Evolutionary conservation across 2,329 filamentous ascomycete genomes (phyloP), one percentile per base, ranked within the genome.

Genomic region (Cladosporium sp.): DNA sequence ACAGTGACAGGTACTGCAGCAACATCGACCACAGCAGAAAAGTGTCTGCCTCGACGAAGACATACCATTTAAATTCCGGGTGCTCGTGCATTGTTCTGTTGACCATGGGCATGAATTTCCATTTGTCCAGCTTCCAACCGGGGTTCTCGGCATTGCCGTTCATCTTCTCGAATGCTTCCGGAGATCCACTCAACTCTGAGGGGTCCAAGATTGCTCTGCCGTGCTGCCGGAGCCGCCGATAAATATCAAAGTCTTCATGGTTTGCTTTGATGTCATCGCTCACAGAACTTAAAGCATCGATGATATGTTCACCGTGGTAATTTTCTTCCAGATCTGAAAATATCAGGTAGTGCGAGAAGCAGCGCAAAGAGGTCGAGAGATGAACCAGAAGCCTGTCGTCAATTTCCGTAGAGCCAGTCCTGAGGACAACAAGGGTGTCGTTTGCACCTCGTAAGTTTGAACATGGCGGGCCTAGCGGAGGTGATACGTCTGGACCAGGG

Each of bases 1-100:
- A 81, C 23, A 80, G 76, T 21, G 77, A 76, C 25, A 88, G 78
- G 83, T 84, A 88, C 28, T 79, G 75, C 16, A 86, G 70, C 49
- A 87, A 68, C 30, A 83, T 85, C 39, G 79, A 76, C 78, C 85
- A 84, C 10, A 85, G 76, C 46, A 87, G 73, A 68, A 85, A 87
- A 0, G 85, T 86, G 71, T 88, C 86, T 0, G 84, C 81, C 68
- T 87, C 85, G 56, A 86, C 81, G 71, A 88, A 88, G 64, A 86
- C 77, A 67, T 82, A 88, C 86, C 85, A 88, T 64, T 83, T 84
- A 54, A 82, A 81, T 28, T 84, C 74, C 2, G 82, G 81, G 36
- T 75, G 70, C 59, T 77, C 71, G 11, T 76, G 70, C 66, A 76
- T 75, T 4, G 78, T 73, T 28, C 71, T 68, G n/a, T 77, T 71